Percentiles rank a stretch among this genome's conserved stretches.
phyloP scores from a whole-genome alignment of 345 rosid genomes.

The Cardiospermum halicacabum region DNA sequence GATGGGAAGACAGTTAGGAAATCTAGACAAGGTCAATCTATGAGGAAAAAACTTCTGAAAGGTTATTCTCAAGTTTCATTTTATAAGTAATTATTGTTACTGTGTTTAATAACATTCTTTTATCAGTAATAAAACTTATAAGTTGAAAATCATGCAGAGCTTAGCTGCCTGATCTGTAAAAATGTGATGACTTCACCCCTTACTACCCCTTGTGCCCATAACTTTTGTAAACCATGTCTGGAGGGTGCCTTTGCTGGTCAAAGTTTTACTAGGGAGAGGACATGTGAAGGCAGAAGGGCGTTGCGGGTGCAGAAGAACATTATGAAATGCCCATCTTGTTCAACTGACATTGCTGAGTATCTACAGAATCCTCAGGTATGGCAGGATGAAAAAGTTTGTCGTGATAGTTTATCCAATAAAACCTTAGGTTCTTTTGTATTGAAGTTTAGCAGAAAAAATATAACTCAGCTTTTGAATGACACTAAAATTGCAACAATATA shows the following conservation, averaged over 20 bases:
- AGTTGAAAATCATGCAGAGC: conserved; percentile 24
- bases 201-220: conserved; percentile 46
- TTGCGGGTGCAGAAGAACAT: conserved; percentile 34
- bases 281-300: conserved; percentile 28
- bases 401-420: neutral
- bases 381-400: neutral
- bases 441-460: neutral
- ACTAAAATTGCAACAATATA: neutral
- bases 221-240: conserved; percentile 40
- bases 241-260: conserved; percentile 38
- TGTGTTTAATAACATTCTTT: neutral
- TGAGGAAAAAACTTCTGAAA: conserved; percentile 28
- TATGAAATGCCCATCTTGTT: conserved; percentile 40
- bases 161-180: conserved; percentile 36
- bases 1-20: conserved; percentile 21
- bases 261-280: conserved; percentile 28
- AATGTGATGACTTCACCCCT: conserved; percentile 37
- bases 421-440: neutral
- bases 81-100: neutral
- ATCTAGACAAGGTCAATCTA: conserved; percentile 18
- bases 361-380: conserved; percentile 34
- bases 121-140: neutral
- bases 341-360: conserved; percentile 43
- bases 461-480: neutral
- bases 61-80: conserved; percentile 16